Evolutionary conservation across 164 flowering plant genomes (phyloP).

Genomic region (Nelumbo lutea): DNA sequence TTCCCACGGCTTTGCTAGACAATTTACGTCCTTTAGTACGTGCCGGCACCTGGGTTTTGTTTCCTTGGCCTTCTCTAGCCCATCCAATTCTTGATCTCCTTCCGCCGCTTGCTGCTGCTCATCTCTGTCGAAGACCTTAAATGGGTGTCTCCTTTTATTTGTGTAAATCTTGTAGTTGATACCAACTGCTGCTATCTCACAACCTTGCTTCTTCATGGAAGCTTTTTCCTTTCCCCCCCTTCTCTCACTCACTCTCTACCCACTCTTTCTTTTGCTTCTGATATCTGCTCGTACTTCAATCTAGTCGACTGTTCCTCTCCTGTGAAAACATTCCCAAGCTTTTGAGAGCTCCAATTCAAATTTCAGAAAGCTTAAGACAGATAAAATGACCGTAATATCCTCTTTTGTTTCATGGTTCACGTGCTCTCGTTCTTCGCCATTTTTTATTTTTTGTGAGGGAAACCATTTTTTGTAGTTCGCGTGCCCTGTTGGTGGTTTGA

Average conservation of each 20-base stretch:
- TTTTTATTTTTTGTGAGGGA: no score
- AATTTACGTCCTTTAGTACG: conserved; percentile 55
- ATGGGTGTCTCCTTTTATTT: conserved; percentile 26
- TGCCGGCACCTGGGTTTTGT: conserved; percentile 20
- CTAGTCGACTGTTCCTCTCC: background rate
- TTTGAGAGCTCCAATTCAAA: background rate
- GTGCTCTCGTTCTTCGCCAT: background rate
- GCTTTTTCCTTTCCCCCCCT: background rate
- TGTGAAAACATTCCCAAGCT: background rate
- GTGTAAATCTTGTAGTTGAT: conserved; percentile 61
- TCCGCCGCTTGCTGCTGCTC: background rate
- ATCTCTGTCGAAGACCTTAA: conserved; percentile 30
- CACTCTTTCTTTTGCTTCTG: background rate
- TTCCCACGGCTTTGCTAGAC: conserved; percentile 80
- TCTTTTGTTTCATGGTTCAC: background rate
- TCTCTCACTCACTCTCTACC: background rate
- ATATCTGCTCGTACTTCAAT: background rate
- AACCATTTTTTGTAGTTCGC: no score
- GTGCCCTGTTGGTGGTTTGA: no score
- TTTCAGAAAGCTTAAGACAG: background rate
- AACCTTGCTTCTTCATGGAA: conserved; percentile 68
- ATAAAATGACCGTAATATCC: background rate
- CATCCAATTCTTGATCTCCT: background rate
- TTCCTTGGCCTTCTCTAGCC: background rate
- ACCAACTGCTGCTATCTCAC: conserved; percentile 83